Conservation (phyloP, 768 basidiomycete species). For the Mycena kentingensis region DNA sequence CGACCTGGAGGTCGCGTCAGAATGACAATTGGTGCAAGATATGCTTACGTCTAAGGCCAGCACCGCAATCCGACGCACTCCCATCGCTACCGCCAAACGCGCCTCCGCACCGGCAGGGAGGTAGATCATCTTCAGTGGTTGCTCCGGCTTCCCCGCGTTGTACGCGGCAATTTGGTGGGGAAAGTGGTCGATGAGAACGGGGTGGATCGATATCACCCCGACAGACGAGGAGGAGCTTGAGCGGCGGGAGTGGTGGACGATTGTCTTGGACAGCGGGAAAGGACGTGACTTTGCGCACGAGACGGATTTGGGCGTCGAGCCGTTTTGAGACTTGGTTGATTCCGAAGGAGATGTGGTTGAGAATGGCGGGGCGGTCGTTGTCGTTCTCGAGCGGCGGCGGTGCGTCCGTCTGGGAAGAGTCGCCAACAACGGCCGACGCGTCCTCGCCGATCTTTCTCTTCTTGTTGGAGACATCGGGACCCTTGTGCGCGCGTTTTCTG, state of each 20-base stretch:
- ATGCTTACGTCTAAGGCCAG: conserved; percentile 66
- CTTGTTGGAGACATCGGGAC: conserved; percentile 34
- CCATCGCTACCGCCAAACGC: conserved; percentile 59
- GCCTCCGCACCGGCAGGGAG: conserved; percentile 70
- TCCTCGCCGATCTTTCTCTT: conserved; percentile 21
- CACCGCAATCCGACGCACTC: conserved; percentile 65
- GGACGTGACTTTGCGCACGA: conserved; percentile 29
- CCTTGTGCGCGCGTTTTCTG: conserved; percentile 34
- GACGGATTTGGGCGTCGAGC: conserved; percentile 59
- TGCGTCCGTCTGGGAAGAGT: not conserved
- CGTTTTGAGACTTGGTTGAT: conserved; percentile 79
- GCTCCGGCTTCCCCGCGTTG: conserved; percentile 50
- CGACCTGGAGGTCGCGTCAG: conserved; percentile 34
- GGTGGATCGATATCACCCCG: conserved; percentile 74
- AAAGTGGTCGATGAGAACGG: conserved; percentile 70
- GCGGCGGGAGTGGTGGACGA: conserved; percentile 22
- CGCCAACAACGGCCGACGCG: not conserved
- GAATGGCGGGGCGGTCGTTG: conserved; percentile 38
- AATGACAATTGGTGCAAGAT: conserved; percentile 9
- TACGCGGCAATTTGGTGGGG: conserved; percentile 76
- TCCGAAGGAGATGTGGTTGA: conserved; percentile 59
- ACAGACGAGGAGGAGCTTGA: conserved; percentile 67
- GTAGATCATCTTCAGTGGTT: conserved; percentile 57
- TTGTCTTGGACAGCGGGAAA: conserved; percentile 23
- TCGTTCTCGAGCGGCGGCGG: conserved; percentile 3